phyloP scores from a whole-genome alignment of 306 rosid species.

The Vachellia collinsii region DNA sequence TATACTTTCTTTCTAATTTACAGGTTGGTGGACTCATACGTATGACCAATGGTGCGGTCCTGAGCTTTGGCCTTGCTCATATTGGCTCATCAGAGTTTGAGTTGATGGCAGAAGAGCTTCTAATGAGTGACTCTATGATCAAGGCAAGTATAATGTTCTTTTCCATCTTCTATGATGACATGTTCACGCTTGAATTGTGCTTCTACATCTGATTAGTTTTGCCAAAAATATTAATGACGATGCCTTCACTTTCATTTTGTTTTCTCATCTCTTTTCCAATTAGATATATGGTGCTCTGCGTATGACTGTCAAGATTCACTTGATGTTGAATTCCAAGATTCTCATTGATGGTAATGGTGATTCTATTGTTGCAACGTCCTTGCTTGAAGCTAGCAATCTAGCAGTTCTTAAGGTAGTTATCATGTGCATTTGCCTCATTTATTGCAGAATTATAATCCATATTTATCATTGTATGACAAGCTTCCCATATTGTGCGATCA shows the following conservation, averaged over 20 bases:
- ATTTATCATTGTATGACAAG: constrained; percentile 37
- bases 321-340: constrained; percentile 91
- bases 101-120: constrained; percentile 98
- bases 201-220: constrained; percentile 11
- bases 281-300: constrained; percentile 98
- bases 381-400: constrained; percentile 94
- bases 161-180: neutral
- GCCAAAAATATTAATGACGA: constrained; percentile 5
- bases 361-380: constrained; percentile 76
- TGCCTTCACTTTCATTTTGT: constrained; percentile 15
- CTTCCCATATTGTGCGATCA: constrained; percentile 47
- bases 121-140: constrained; percentile 91
- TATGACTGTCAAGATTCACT: constrained; percentile 90
- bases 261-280: neutral
- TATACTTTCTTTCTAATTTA: constrained; percentile 14
- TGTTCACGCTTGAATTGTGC: constrained; percentile 18
- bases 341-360: constrained; percentile 76
- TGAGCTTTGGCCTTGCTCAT: constrained; percentile 96
- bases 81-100: constrained; percentile 88
- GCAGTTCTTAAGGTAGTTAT: constrained; percentile 85
- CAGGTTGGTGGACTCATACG: constrained; percentile 95
- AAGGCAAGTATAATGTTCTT: constrained; percentile 57
- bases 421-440: constrained; percentile 32
- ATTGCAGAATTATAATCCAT: constrained; percentile 28
- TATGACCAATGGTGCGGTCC: constrained; percentile 65